These are phyloP conservation scores for Ensete ventricosum DNA, from an alignment of 176 grass and related monocot genomes.

Conservation along the genomic window DNA sequence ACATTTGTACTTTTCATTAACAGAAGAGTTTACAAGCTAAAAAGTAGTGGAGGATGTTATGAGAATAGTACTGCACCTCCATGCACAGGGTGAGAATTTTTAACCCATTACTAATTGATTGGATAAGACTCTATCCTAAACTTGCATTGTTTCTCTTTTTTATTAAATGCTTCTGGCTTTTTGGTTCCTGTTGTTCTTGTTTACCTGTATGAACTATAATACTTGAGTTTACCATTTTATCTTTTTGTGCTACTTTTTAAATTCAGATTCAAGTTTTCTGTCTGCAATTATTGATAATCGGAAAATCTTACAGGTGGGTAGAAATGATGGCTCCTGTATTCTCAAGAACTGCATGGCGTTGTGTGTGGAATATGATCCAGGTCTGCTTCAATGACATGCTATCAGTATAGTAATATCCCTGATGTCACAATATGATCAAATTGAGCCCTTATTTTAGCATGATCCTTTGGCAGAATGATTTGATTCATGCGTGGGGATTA, in stretches of 20 bases:
- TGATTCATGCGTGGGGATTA: conserved; percentile 18
- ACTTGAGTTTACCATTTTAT: not conserved
- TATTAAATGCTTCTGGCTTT: not conserved
- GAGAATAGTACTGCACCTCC: conserved; percentile 20
- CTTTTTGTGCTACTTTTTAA: not conserved
- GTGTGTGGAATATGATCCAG: conserved; percentile 18
- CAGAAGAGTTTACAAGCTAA: conserved; percentile 17
- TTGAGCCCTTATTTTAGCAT: not conserved
- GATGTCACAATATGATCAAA: not conserved
- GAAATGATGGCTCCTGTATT: conserved; percentile 19
- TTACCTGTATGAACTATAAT: not conserved
- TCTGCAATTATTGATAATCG: not conserved
- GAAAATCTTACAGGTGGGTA: conserved; percentile 4
- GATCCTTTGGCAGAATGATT: conserved; percentile 3
- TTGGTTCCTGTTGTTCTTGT: not conserved
- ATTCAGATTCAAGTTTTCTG: not conserved
- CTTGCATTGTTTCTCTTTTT: not conserved
- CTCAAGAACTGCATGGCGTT: conserved; percentile 12
- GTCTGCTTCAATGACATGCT: not conserved
- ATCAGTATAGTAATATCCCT: not conserved
- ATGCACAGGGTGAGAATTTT: conserved; percentile 13
- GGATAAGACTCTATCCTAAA: not conserved
- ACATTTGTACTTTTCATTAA: not conserved
- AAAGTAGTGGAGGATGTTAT: conserved; percentile 4
- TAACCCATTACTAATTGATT: not conserved